phyloP scores from a whole-genome alignment of 345 rosid genomes.

The Trapa incisa region DNA sequence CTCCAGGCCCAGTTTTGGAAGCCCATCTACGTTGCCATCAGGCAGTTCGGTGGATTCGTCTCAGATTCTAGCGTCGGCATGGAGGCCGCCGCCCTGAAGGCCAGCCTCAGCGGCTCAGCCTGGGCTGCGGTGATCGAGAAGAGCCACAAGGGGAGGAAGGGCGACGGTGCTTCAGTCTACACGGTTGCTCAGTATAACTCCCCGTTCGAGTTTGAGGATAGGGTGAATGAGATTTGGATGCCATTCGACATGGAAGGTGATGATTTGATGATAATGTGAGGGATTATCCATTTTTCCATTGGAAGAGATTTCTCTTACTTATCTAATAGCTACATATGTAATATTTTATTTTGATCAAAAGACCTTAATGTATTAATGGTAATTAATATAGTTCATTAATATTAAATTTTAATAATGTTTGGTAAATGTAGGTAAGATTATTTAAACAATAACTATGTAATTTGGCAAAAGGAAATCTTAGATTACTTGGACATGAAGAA shows the following conservation, averaged over 20 bases:
- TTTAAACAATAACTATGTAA: no score
- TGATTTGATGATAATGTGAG: neutral
- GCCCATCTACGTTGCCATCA: constrained; percentile 35
- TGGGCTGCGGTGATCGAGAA: constrained; percentile 57
- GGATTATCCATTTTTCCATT: neutral
- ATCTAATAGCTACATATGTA: neutral
- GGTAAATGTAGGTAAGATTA: no score
- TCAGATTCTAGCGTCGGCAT: constrained; percentile 35
- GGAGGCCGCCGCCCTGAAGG: constrained; percentile 66
- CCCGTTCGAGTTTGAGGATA: constrained; percentile 52
- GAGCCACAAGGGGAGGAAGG: constrained; percentile 15
- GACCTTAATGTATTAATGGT: no score
- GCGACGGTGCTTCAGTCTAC: constrained; percentile 25
- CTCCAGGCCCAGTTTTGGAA: constrained; percentile 60
- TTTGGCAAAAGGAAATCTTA: no score
- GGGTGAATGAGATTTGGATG: constrained; percentile 83
- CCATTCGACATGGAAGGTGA: constrained; percentile 27
- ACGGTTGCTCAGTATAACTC: constrained; percentile 82
- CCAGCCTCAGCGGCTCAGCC: constrained; percentile 42
- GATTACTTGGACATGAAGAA: no score
- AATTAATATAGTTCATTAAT: no score
- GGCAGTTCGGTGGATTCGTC: constrained; percentile 76
- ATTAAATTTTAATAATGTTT: no score
- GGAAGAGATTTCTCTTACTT: no score
- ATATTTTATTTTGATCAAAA: no score